Evolutionary conservation across 164 flowering plant genomes (phyloP), one percentile per base, ranked within the genome.

Genomic region (Vitis rotundifolia): DNA sequence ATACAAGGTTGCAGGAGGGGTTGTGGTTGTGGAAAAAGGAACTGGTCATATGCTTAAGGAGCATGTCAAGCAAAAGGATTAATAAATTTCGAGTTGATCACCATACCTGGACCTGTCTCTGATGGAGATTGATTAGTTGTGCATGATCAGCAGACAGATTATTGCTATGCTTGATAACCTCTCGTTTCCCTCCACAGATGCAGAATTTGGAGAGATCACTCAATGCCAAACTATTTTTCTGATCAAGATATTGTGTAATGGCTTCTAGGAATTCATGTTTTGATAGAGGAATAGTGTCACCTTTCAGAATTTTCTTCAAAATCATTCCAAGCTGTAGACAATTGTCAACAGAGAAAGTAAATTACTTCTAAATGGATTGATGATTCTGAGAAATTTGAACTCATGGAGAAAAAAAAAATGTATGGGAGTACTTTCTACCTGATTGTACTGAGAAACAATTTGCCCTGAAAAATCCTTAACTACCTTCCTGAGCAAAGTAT

Each of bases 91-190:
- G 15, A 71, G 22, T 50, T 29, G 51, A 57, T n/a, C 52, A 18
- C 78, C 70, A 68, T 76, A 92, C 97, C 92, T 85, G 79, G 57
- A 91, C 75, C 75, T 89, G 79, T 76, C 80, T 82, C 22, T 85
- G 86, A 53, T 87, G 91, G 54, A 50, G 61, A 74, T 82, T 78
- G 68, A 84, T 60, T 22, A 70, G 65, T 64, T 83, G 82, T 54
- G 53, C 63, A 54, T 85, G 68, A 59, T 22, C 79, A 22, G 63
- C 16, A 61, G 75, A 56, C n/a, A 58, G 56, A 65, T 18, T 56
- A 49, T 73, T 54, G 5, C 54, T 63, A 15, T 66, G 69, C 63
- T 22, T 18, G 22, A 58, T 57, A 18, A 10, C 74, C 48, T 79
- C 76, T 22, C 52, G 66, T 77, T 72, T 82, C 63, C 85, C 88